phyloP scores from a whole-genome alignment of 2,329 filamentous ascomycete species.

The Talaromyces sp. region DNA sequence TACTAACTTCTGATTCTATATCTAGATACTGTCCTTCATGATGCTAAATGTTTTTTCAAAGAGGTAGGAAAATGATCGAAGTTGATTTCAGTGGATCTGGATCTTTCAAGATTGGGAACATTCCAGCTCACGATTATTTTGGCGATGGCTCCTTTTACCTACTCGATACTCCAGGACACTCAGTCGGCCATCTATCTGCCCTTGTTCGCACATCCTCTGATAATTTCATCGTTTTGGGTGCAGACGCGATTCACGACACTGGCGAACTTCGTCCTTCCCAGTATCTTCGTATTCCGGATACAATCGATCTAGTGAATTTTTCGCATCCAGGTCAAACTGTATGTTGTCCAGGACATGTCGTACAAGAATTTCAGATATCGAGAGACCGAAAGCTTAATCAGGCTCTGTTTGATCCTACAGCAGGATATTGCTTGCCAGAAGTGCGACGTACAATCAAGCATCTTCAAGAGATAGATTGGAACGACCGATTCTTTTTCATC shows the following conservation, averaged over 20 bases:
- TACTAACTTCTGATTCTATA: not conserved
- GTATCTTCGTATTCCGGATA: slow-evolving; percentile 13
- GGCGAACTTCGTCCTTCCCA: slow-evolving; percentile 26
- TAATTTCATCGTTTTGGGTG: slow-evolving; percentile 24
- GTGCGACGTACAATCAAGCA: slow-evolving; percentile 10
- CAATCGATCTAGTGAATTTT: slow-evolving; percentile 4
- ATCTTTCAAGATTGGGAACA: slow-evolving; percentile 18
- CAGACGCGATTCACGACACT: slow-evolving; percentile 21
- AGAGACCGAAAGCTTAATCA: slow-evolving; percentile 2
- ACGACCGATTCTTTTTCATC: slow-evolving; percentile 24
- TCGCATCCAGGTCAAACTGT: not conserved
- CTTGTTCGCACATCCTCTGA: slow-evolving; percentile 21
- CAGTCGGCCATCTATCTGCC: slow-evolving; percentile 22
- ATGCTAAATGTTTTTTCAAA: not conserved
- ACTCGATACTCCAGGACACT: slow-evolving; percentile 23
- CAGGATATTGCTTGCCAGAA: slow-evolving; percentile 20
- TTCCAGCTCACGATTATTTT: slow-evolving; percentile 26
- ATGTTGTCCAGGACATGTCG: slow-evolving; percentile 1
- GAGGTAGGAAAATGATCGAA: not conserved
- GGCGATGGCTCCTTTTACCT: slow-evolving; percentile 27
- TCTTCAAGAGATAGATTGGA: slow-evolving; percentile 22
- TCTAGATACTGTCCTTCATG: not conserved
- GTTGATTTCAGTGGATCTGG: not conserved
- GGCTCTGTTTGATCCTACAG: slow-evolving; percentile 18
- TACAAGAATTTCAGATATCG: slow-evolving; percentile 2